Conservation (phyloP, 73 alveolate genomes). For the Paramecium sexaurelia region DNA sequence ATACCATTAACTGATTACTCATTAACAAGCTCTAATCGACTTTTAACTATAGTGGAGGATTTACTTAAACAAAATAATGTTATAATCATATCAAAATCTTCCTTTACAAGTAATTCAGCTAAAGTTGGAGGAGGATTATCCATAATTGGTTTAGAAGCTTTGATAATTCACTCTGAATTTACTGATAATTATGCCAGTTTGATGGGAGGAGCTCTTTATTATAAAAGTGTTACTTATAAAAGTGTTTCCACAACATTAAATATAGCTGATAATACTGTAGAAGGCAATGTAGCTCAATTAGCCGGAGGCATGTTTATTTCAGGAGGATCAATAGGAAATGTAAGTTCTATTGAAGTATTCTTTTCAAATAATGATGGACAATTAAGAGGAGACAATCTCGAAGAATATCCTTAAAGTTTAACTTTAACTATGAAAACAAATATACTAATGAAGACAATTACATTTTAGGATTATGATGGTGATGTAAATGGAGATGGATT, state of each 20-base stretch:
- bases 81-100: background rate
- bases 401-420: slow-evolving; percentile 22
- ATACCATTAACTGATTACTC: slow-evolving; percentile 14
- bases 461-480: background rate
- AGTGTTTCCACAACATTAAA: background rate
- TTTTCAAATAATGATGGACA: background rate
- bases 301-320: slow-evolving; percentile 40
- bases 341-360: background rate
- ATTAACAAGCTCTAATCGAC: background rate
- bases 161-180: background rate
- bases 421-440: background rate
- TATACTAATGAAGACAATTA: background rate
- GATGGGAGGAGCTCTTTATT: slow-evolving; percentile 40
- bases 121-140: slow-evolving; percentile 37
- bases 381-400: slow-evolving; percentile 17
- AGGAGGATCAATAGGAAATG: background rate
- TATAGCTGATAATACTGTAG: background rate
- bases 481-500: background rate
- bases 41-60: background rate
- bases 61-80: background rate
- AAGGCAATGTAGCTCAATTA: background rate
- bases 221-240: background rate
- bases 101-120: background rate
- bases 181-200: slow-evolving; percentile 35
- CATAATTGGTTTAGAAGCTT: background rate